Base-by-base conservation (phyloP, 1,284 basidiomycete genomes). In the Phellopilus nigrolimitatus region DNA sequence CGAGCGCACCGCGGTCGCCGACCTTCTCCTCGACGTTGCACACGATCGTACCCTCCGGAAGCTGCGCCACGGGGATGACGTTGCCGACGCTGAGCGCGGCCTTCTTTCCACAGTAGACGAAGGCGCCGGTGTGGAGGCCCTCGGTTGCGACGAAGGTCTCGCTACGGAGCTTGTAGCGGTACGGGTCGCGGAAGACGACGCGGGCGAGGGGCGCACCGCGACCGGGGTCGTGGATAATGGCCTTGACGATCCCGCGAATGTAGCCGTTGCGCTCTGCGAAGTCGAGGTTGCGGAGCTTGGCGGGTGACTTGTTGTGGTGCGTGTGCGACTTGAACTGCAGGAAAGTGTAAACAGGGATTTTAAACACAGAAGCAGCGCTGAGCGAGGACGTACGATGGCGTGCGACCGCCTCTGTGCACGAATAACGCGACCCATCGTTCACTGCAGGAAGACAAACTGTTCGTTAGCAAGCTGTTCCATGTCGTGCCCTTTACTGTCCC, bases 21-120 rank as follows among this genome's bases (percentile, higher is more conserved):
- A 89, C 77, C 75, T 97, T 97, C 80, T 97, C 94, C 79, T 99
- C 95, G 58, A 99, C 88, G 77, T 98, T 98, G 85, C 94, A 98
- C 64, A 99, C 82, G 71, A 99, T 97, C 67, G 97, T 98, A 79
- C 95, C 95, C 76, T 99, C 97, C 48, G 95, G 95, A 74, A 91
- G 89, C 66, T 89, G 85, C 51, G 78, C 71, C 62, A 99, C 87
- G 62, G 95, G 95, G 65, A 99, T 84, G 65, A 98, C 90, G 79
- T 99, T 99, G 69, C 97, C 95, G 66, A 99, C 92, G 61, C 84
- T 79, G 64, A 99, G 84, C 51, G 87, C 73, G 45, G 95, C 97
- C 77, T 97, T 97, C 81, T 98, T 98, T 68, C 95, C 95, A 73
- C 91, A 94, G 87, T 98, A 99, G 68, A 99, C 86, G 74, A 98